Base-by-base conservation (phyloP, 495 filamentous ascomycete genomes). In the Penicillium angulare region DNA sequence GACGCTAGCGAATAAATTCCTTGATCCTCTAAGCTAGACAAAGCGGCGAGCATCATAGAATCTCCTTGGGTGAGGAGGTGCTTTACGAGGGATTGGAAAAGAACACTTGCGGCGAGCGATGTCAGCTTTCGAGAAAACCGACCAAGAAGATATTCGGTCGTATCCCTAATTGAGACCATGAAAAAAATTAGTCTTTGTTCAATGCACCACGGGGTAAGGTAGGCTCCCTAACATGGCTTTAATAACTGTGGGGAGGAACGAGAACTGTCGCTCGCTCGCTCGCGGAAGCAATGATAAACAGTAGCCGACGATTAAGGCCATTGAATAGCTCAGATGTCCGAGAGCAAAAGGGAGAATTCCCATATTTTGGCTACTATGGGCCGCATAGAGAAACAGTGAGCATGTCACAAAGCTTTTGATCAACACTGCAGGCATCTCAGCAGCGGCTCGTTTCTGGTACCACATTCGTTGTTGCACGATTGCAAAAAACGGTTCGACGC, bases 41-140 rank as follows among this genome's bases (percentile, higher is more conserved):
- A 73, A 41, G 81, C 69, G 22, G 87, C 80, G 27, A 99, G 86
- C 24, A 97, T 80, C 61, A 97, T 80, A 8, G 89, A 86, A 75
- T 99, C 93, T 23, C 92, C 93, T 69, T 96, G 90, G 0, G 95
- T 97, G 20, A 97, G 82, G 47, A 97, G 50, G 67, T 97, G 90
- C 62, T 99, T 99, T 29, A 97, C 75, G 12, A 86, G 62, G 18
- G 86, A 88, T 67, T 99, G 93, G n/a, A 90, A 71, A 73, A 89
- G 90, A 50, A 97, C 79, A 55, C 80, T 92, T 8, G 74, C 76
- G n/a, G 83, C 83, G 6, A 97, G 79, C 22, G 75, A 76, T 32
- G 87, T 64, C 8, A 92, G 75, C 3, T 77, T 80, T 29, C 74
- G 69, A 23, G 86, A 87, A 60, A 95, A 88, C 57, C 80, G 83